Percentiles rank a stretch among this genome's conserved stretches.
Conservation (phyloP, 1,284 basidiomycete genomes). For the Inonotus hispidus region DNA sequence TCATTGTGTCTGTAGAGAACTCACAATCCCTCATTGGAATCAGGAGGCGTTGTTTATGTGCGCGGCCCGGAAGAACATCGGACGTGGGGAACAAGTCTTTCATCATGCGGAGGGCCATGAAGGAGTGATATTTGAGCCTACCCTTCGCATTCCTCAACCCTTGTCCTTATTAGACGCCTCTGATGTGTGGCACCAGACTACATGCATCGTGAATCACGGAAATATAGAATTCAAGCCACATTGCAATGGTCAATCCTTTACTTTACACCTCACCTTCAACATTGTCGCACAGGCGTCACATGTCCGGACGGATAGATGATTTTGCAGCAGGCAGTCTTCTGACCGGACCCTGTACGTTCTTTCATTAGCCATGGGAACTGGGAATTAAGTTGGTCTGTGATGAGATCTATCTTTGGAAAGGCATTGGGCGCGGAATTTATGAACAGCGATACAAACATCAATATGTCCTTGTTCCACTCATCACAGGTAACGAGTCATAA, state of each 20-base stretch:
- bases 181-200: no score
- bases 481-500: no score
- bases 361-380: neutral
- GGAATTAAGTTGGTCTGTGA: neutral
- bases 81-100: neutral
- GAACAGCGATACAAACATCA: no score
- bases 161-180: no score
- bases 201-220: no score
- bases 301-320: neutral
- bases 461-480: no score
- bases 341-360: neutral
- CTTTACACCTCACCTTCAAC: no score
- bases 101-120: neutral
- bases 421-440: neutral
- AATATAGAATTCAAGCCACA: no score
- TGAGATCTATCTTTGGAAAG: neutral
- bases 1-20: neutral
- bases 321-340: neutral
- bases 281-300: no score
- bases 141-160: no score
- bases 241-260: no score
- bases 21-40: neutral
- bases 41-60: neutral
- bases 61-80: constrained; percentile 4
- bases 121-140: no score